phyloP scores from a whole-genome alignment of 371 early-diverging fungal genomes.

The Sanchytrium tribonematis region DNA sequence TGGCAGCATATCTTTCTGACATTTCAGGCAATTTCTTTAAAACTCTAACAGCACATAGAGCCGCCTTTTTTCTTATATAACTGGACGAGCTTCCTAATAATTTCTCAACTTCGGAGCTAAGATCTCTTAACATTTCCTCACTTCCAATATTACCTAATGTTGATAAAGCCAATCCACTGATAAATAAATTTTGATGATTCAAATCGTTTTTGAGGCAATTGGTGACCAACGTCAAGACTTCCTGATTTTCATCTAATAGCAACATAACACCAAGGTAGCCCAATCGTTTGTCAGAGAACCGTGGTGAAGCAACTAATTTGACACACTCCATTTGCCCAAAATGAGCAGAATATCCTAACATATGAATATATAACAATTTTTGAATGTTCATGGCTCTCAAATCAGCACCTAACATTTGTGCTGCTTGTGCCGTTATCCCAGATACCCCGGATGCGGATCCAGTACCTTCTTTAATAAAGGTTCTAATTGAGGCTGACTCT shows the following conservation, averaged over 20 bases:
- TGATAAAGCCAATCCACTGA: constrained; percentile 77
- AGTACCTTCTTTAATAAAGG: constrained; percentile 67
- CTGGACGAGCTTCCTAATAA: constrained; percentile 61
- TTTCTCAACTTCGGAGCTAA: constrained; percentile 73
- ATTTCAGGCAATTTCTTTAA: constrained; percentile 76
- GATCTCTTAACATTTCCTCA: constrained; percentile 73
- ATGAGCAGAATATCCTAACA: constrained; percentile 90
- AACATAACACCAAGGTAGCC: constrained; percentile 90
- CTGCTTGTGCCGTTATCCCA: background rate
- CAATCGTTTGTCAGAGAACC: constrained; percentile 76
- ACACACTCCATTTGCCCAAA: constrained; percentile 95
- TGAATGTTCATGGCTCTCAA: background rate
- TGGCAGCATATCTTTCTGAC: constrained; percentile 44
- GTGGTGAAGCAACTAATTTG: constrained; percentile 71
- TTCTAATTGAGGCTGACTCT: constrained; percentile 81
- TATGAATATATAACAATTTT: constrained; percentile 61
- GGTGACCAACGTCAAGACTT: constrained; percentile 73
- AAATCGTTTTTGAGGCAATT: constrained; percentile 88
- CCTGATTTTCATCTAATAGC: constrained; percentile 83
- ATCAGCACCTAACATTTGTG: background rate
- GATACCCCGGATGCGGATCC: background rate
- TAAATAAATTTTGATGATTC: constrained; percentile 72
- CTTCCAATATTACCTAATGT: constrained; percentile 83
- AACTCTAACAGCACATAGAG: constrained; percentile 62
- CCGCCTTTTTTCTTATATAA: constrained; percentile 88